Base-by-base conservation (phyloP, 2,329 filamentous ascomycete genomes). In the Paraphaeosphaeria minitans region DNA sequence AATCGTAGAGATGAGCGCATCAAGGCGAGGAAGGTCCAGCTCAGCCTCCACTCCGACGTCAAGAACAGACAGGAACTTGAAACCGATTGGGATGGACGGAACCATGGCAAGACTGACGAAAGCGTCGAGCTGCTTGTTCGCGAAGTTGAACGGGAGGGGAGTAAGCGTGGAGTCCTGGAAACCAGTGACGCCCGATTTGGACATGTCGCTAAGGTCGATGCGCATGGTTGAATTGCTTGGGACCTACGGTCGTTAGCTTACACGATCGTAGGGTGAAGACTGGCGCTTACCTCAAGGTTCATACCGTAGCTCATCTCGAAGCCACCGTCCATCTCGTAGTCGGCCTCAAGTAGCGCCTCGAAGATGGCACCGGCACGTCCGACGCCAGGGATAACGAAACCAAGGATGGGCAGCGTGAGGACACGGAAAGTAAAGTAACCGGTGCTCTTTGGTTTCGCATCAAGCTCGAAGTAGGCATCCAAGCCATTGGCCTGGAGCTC, bases 271-370 rank as follows among this genome's bases (percentile, higher is more conserved):
- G 5, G 13, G 19, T 35, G 19, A 19, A 2, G 10, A 7, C 16
- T 21, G 3, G 41, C 27, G 70, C 69, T 45, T 64, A 75, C 74
- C n/a, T 57, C 58, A n/a, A 78, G 56, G 42, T 78, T 72, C 39
- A 77, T 73, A 10, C 76, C 76, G 45, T 76, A 76, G 35, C 59
- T 70, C 24, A 77, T 59, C n/a, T 74, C 70, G 29, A 78, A 60
- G 3, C 63, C 64, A 14, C 67, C 67, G 13, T 57, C 59, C 4
- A 77, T 59, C 0, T 73, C 51, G 29, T 73, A 75, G 13, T 69
- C 66, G 4, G 68, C 65, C 8, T 56, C 58, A 29, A 78, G 64
- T 9, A 56, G 60, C 3, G 73, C 70, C 22, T 69, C 67, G 55
- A 77, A 75, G 22, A 66, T 51, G n/a, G 74, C 70, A 41, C 75